These are phyloP conservation scores for Earliella scabrosa DNA, from an alignment of 1,284 basidiomycete species.

Conservation along the genomic window DNA sequence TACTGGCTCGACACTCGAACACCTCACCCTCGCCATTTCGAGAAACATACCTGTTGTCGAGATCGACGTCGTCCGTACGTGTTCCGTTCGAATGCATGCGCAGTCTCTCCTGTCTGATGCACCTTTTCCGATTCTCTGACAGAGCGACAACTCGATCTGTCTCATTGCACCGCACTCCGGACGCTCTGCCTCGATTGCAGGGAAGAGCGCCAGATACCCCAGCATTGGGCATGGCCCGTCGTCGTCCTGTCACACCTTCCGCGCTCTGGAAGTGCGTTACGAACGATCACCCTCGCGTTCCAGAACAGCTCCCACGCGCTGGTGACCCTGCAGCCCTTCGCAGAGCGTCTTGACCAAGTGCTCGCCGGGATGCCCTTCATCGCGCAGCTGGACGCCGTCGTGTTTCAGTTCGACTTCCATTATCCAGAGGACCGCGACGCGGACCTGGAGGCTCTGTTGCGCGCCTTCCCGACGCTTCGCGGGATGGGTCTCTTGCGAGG, in stretches of 20 bases:
- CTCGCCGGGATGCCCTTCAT: background rate
- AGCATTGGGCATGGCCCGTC: slow-evolving; percentile 17
- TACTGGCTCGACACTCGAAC: slow-evolving; percentile 10
- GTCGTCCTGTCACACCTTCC: slow-evolving; percentile 10
- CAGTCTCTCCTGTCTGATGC: no score
- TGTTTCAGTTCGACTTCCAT: slow-evolving; percentile 14
- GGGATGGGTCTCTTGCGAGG: slow-evolving; percentile 1
- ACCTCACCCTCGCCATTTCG: slow-evolving; percentile 12
- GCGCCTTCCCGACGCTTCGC: slow-evolving; percentile 3
- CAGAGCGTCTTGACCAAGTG: slow-evolving; percentile 5
- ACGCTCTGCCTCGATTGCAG: slow-evolving; percentile 18
- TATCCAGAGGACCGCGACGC: background rate
- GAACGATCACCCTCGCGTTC: slow-evolving; percentile 11
- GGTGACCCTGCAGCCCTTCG: slow-evolving; percentile 13
- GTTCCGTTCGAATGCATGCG: no score
- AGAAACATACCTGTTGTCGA: slow-evolving; percentile 14
- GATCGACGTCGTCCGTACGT: slow-evolving; percentile 8
- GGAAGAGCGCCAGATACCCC: slow-evolving; percentile 7
- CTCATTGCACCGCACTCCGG: slow-evolving; percentile 7
- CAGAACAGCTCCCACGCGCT: slow-evolving; percentile 19
- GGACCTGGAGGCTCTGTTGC: slow-evolving; percentile 7
- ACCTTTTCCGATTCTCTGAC: no score
- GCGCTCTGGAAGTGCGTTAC: background rate
- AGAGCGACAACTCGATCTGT: slow-evolving; percentile 19
- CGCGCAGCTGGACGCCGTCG: background rate